Percentiles rank a stretch among this genome's conserved stretches.
phyloP scores from a whole-genome alignment of 345 rosid species.

The Mercurialis annua region DNA sequence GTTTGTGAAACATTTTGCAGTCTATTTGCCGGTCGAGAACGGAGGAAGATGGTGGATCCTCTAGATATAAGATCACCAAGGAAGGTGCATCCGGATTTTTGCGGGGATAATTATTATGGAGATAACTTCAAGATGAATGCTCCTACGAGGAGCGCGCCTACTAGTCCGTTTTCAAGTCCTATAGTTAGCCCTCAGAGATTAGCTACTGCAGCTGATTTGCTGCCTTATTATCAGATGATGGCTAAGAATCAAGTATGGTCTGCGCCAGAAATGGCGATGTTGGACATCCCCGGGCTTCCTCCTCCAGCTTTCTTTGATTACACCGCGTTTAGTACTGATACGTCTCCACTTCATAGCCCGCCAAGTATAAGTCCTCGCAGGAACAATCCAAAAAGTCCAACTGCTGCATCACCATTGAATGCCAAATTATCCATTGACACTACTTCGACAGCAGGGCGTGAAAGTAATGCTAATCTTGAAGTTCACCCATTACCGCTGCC shows the following conservation, averaged over 20 bases:
- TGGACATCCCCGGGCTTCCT: constrained; percentile 49
- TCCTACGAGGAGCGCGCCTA: constrained; percentile 64
- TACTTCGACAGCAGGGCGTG: constrained; percentile 36
- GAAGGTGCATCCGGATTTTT: constrained; percentile 27
- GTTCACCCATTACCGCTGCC: constrained; percentile 93
- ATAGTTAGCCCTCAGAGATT: constrained; percentile 49
- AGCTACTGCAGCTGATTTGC: constrained; percentile 30
- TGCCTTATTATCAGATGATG: constrained; percentile 37
- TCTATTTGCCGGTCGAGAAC: constrained; percentile 27
- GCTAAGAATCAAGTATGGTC: constrained; percentile 71
- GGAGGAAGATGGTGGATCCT: constrained; percentile 41
- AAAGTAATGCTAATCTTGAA: constrained; percentile 32
- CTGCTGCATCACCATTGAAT: constrained; percentile 50
- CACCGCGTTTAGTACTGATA: constrained; percentile 48
- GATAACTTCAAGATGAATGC: constrained; percentile 41
- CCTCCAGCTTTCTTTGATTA: constrained; percentile 57
- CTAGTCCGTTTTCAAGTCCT: constrained; percentile 62
- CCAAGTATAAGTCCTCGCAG: constrained; percentile 45
- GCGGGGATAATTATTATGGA: constrained; percentile 28
- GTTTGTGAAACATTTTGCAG: constrained; percentile 26
- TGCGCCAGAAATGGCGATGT: constrained; percentile 63
- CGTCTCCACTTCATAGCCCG: constrained; percentile 77
- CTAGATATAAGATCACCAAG: constrained; percentile 23
- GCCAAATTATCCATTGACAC: constrained; percentile 41
- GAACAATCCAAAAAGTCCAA: constrained; percentile 43